phyloP scores from a whole-genome alignment of 1,139 yeast species.

The Wickerhamomyces sp. region DNA sequence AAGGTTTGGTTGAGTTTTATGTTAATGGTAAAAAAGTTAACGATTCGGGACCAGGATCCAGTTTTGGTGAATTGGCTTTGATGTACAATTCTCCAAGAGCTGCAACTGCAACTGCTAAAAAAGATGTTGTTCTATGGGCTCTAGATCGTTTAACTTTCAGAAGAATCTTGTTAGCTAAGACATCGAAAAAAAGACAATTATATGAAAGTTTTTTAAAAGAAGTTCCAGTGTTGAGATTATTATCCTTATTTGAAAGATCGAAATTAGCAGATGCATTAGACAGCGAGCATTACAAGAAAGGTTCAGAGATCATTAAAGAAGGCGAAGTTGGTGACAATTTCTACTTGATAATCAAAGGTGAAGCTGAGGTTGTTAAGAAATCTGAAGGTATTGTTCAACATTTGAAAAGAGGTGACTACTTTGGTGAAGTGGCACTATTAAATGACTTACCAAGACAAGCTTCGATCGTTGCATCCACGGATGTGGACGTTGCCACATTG shows the following conservation, averaged over 20 bases:
- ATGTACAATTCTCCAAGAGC: conserved; percentile 99
- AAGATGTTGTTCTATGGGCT: conserved; percentile 80
- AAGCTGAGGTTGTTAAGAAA: conserved; percentile 59
- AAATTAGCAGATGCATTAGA: conserved; percentile 93
- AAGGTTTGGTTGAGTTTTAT: conserved; percentile 76
- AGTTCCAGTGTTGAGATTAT: conserved; percentile 69
- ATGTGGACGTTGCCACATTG: conserved; percentile 82
- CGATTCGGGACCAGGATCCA: conserved; percentile 76
- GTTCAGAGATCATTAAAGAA: conserved; percentile 73
- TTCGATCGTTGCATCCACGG: conserved; percentile 73
- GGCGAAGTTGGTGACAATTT: conserved; percentile 93
- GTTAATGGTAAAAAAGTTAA: conserved; percentile 73
- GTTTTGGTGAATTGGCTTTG: conserved; percentile 94
- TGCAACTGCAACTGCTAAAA: conserved; percentile 80
- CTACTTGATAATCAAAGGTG: conserved; percentile 84
- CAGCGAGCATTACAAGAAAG: conserved; percentile 68
- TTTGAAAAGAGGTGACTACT: conserved; percentile 81
- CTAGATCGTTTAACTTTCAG: conserved; percentile 92
- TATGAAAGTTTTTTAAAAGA: conserved; percentile 87
- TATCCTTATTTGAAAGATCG: conserved; percentile 81
- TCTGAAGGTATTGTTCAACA: conserved; percentile 58
- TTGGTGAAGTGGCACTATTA: conserved; percentile 91
- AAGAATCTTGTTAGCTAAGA: conserved; percentile 83
- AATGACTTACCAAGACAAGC: conserved; percentile 95
- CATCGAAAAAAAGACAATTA: conserved; percentile 84